phyloP scores from a whole-genome alignment of 2,329 filamentous ascomycete species.

The Lasiodiplodia sp. region DNA sequence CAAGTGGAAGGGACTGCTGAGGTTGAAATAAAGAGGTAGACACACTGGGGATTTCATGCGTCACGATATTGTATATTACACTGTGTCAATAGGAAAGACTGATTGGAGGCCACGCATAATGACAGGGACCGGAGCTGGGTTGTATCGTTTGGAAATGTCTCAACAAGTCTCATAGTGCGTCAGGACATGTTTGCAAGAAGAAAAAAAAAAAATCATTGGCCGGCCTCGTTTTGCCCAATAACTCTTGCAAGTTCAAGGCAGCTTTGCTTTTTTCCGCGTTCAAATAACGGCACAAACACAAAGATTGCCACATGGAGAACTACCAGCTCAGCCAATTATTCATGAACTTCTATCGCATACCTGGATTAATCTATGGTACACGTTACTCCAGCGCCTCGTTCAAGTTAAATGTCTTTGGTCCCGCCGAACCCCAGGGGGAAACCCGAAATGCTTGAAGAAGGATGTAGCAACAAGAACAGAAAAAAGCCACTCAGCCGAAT shows the following conservation, averaged over 20 bases:
- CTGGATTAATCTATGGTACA: slow-evolving; percentile 21
- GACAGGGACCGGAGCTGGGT: not conserved
- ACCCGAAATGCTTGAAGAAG: slow-evolving; percentile 18
- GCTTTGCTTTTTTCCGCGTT: not conserved
- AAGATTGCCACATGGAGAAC: not conserved
- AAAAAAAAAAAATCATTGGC: not conserved
- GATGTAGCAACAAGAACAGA: slow-evolving; percentile 6
- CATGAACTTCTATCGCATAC: slow-evolving; percentile 15
- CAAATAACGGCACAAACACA: not conserved
- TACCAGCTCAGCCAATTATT: not conserved
- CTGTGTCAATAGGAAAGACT: not conserved
- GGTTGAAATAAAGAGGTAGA: slow-evolving; percentile 35
- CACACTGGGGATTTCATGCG: slow-evolving; percentile 1
- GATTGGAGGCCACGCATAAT: not conserved
- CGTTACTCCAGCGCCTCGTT: slow-evolving; percentile 17
- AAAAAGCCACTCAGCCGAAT: not conserved
- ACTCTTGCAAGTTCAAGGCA: not conserved
- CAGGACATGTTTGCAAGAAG: not conserved
- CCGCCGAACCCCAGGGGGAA: slow-evolving; percentile 5
- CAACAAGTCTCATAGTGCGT: not conserved
- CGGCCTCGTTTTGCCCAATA: not conserved
- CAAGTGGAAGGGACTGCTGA: slow-evolving; percentile 48
- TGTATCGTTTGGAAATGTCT: not conserved
- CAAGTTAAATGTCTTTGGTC: not conserved
- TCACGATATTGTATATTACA: slow-evolving; percentile 8